Conservation (phyloP, 1,139 yeast genomes). For the Candida dubliniensis region DNA sequence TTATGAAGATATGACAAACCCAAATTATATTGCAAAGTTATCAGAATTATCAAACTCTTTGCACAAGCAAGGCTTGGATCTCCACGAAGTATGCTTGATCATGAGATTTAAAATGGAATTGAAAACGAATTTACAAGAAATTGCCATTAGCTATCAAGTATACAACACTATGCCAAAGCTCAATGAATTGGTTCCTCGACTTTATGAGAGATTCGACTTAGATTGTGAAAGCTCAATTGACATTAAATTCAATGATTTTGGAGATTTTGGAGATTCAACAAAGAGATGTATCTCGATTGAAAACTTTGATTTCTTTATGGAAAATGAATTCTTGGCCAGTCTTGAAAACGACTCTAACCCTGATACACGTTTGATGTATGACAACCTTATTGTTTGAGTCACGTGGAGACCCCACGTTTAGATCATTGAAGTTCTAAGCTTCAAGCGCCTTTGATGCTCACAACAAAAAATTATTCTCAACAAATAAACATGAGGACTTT, state of each 20-base stretch:
- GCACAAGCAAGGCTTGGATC: background rate
- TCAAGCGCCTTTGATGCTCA: too few relatives aligned
- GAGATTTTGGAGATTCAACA: constrained; percentile 4
- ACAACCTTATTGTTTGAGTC: constrained; percentile 3
- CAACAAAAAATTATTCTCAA: too few relatives aligned
- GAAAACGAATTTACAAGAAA: constrained; percentile 11
- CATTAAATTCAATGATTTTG: constrained; percentile 9
- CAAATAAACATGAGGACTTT: too few relatives aligned
- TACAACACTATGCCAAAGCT: constrained; percentile 8
- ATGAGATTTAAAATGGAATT: constrained; percentile 16
- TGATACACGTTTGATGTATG: constrained; percentile 6
- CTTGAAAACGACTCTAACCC: constrained; percentile 2
- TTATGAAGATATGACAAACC: background rate
- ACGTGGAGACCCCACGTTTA: background rate
- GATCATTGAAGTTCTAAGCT: too few relatives aligned
- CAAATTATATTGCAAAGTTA: background rate
- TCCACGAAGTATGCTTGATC: background rate
- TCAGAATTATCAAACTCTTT: background rate
- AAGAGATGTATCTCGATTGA: constrained; percentile 1
- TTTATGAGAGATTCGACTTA: background rate
- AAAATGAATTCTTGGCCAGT: background rate
- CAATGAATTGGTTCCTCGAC: background rate
- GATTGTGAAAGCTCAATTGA: background rate
- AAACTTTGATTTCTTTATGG: constrained; percentile 6
- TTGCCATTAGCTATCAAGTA: constrained; percentile 10